Base-by-base conservation (phyloP, 805 yeast genomes). In the Nakazawaea populi region DNA sequence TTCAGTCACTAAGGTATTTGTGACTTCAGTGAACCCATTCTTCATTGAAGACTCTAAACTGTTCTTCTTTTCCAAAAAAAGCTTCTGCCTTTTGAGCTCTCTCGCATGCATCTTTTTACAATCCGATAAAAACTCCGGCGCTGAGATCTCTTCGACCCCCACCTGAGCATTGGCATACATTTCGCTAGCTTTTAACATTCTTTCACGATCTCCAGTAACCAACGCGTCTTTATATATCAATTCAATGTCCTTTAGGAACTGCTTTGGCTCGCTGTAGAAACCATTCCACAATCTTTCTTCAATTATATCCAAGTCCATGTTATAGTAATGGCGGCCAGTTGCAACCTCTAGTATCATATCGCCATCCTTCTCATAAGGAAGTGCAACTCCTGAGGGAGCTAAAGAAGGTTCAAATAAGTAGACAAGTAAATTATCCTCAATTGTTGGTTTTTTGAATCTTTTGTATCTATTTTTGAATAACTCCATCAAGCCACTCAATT, bases 201-300 rank as follows among this genome's bases (percentile, higher is more conserved):
- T 74, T 52, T 94, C 99, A 42, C 98, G 76, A 57, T 92, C 98
- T 0, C 88, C 89, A 3, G 77, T 68, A 0, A 83, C 80, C 35
- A 76, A 73, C 0, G 96, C 78, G 69, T 94, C 99, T 35, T 75
- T 75, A 42, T 87, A 83, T 38, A 94, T 92, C 80, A 87, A 76
- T 60, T 85, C 89, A 42, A 94, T 77, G 62, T 94, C 99, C 56
- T 78, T 80, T 58, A 91, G 69, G 61, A 87, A 92, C 64, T 94
- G 97, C 56, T 82, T 84, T 11, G 98, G 97, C 60, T 90, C 97
- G 38, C 89, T 84, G 61, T 94, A 94, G 65, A 69, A 94, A 0
- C 99, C 99, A 66, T 94, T 94, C 99, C 99, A 94, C 49, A 94
- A 68, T 52, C 99, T 75, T 63, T 94, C 98, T 62, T 94, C 99